These are phyloP conservation scores for Clarireedia sp. DNA, from an alignment of 2,329 filamentous ascomycete genomes.

Conservation along the genomic window DNA sequence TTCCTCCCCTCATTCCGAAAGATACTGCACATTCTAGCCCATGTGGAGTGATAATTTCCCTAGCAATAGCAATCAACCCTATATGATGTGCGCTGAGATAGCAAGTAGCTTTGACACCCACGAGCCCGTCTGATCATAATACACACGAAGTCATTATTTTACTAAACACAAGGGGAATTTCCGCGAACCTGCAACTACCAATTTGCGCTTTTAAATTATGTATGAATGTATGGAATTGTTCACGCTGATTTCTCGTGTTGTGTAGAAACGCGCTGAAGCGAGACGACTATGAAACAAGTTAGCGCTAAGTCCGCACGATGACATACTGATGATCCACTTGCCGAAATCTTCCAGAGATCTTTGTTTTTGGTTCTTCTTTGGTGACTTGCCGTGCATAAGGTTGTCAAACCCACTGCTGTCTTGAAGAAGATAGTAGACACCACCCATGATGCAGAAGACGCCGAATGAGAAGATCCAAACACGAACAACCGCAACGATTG, in stretches of 20 bases:
- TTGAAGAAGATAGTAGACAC: conserved; percentile 71
- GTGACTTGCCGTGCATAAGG: conserved; percentile 84
- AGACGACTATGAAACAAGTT: conserved; percentile 60
- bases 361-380: conserved; percentile 75
- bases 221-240: conserved; percentile 13
- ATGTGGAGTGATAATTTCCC: not conserved
- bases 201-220: conserved; percentile 8
- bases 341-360: conserved; percentile 82
- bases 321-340: conserved; percentile 41
- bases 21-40: not conserved
- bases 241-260: conserved; percentile 86
- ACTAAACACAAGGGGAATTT: conserved; percentile 8
- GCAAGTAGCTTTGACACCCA: conserved; percentile 6
- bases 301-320: conserved; percentile 31
- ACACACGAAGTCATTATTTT: conserved; percentile 8
- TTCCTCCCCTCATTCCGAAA: conserved; percentile 5
- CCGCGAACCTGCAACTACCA: conserved; percentile 3
- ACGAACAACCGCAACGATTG: conserved; percentile 77
- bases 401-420: conserved; percentile 79
- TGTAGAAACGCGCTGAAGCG: conserved; percentile 80
- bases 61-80: conserved; percentile 8
- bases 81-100: not conserved
- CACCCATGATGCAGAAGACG: conserved; percentile 75
- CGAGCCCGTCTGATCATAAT: conserved; percentile 8
- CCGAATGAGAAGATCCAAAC: conserved; percentile 90